Conservation (phyloP, 2,329 filamentous ascomycete species). For the Zalaria obscura region DNA sequence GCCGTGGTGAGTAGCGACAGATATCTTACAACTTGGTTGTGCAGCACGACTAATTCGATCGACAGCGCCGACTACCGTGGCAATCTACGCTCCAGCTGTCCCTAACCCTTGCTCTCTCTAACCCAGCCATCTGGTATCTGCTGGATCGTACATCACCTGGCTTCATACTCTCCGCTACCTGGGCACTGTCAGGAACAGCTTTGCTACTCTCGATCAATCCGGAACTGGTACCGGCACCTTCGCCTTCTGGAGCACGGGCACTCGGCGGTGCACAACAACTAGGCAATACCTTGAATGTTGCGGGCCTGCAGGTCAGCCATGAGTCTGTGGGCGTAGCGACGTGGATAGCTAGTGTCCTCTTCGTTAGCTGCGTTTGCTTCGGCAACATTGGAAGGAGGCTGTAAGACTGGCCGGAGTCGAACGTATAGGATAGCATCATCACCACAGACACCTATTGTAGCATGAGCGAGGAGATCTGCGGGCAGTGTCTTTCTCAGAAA, state of each 20-base stretch:
- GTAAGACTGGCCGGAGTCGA: slow-evolving; percentile 1
- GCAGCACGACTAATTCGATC: slow-evolving; percentile 1
- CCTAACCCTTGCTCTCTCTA: slow-evolving; percentile 74
- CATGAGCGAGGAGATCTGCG: too few relatives aligned
- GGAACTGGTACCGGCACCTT: slow-evolving; percentile 59
- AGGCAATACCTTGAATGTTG: slow-evolving; percentile 8
- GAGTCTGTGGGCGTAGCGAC: slow-evolving; percentile 59
- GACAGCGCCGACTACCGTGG: slow-evolving; percentile 78
- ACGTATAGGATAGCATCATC: too few relatives aligned
- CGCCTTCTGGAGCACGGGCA: slow-evolving; percentile 20
- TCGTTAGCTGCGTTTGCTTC: slow-evolving; percentile 91
- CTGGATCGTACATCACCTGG: slow-evolving; percentile 82
- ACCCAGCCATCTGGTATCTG: slow-evolving; percentile 90
- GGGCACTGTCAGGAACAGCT: slow-evolving; percentile 61
- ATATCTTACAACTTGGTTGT: slow-evolving; percentile 5
- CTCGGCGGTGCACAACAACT: slow-evolving; percentile 6
- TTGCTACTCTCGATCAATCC: slow-evolving; percentile 63
- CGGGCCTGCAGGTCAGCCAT: slow-evolving; percentile 40
- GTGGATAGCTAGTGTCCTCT: slow-evolving; percentile 87
- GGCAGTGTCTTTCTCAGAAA: too few relatives aligned
- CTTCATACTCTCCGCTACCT: slow-evolving; percentile 60
- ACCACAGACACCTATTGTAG: too few relatives aligned
- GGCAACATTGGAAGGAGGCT: slow-evolving; percentile 83
- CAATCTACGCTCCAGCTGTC: slow-evolving; percentile 89
- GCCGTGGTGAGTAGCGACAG: slow-evolving; percentile 58